These are phyloP conservation scores for Pseudonitzschia multiseries DNA, from an alignment of 108 stramenopile genomes.

Conservation along the genomic window DNA sequence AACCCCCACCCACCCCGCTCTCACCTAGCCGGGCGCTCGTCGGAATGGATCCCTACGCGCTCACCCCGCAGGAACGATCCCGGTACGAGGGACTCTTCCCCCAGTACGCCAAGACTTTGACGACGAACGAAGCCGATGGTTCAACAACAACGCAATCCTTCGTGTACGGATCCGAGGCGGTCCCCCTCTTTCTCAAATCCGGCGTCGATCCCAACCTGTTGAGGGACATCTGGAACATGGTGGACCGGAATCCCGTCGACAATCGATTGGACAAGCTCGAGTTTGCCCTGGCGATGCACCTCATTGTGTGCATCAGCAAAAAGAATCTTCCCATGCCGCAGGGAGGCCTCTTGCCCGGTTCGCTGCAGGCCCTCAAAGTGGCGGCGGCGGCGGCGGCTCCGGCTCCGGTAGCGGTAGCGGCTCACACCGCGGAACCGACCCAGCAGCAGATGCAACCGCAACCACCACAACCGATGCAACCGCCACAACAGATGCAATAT, in stretches of 20 bases:
- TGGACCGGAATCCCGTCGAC: conserved; percentile 80
- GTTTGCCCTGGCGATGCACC: conserved; percentile 95
- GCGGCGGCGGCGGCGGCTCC: conserved; percentile 19
- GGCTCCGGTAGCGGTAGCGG: background rate
- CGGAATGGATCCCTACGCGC: conserved; percentile 75
- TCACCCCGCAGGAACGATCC: conserved; percentile 73
- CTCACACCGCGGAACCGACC: background rate
- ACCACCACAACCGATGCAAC: conserved; percentile 14
- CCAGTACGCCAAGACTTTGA: conserved; percentile 65
- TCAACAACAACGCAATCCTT: conserved; percentile 59
- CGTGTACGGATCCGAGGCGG: conserved; percentile 86
- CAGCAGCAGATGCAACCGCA: background rate
- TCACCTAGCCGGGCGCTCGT: conserved; percentile 50
- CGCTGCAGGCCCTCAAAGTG: conserved; percentile 56
- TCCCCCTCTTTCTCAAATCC: conserved; percentile 87
- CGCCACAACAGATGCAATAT: conserved; percentile 27
- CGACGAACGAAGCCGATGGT: conserved; percentile 68
- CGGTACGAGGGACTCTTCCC: conserved; percentile 89
- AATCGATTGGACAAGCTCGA: conserved; percentile 85
- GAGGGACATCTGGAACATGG: conserved; percentile 85
- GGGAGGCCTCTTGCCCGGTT: conserved; percentile 49
- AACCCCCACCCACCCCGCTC: background rate
- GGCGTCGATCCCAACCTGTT: conserved; percentile 47
- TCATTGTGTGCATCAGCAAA: conserved; percentile 92
- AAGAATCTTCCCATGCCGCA: conserved; percentile 72